Evolutionary conservation across 164 flowering plant species (phyloP).

Genomic region (Umbilicus rupestris): DNA sequence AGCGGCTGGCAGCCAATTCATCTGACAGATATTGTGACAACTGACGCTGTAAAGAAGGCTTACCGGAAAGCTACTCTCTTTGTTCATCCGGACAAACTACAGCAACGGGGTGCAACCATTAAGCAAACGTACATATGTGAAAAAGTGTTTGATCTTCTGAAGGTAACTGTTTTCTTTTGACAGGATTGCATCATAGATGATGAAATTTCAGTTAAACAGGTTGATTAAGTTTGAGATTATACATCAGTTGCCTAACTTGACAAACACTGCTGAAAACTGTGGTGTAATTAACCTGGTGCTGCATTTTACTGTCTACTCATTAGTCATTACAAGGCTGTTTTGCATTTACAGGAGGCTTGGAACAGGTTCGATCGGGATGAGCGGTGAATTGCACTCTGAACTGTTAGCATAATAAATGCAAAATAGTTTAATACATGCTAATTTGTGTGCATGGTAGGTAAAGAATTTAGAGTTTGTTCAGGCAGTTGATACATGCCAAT

Average conservation of each 20-base stretch:
- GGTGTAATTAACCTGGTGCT: neutral
- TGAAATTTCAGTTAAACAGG: too few relatives aligned
- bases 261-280: neutral
- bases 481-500: neutral
- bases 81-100: constrained; percentile 93
- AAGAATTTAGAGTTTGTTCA: neutral
- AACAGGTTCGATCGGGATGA: constrained; percentile 1
- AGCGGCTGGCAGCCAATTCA: constrained; percentile 94
- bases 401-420: neutral
- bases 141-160: constrained; percentile 90
- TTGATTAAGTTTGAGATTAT: neutral
- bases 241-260: neutral
- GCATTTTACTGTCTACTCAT: neutral
- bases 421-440: neutral
- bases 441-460: neutral
- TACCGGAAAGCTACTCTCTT: constrained; percentile 83
- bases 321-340: neutral
- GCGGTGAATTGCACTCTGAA: neutral
- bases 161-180: constrained; percentile 15
- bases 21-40: constrained; percentile 65
- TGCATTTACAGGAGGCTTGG: neutral
- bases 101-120: constrained; percentile 83
- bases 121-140: constrained; percentile 86
- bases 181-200: neutral
- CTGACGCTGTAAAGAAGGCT: constrained; percentile 73